These are phyloP conservation scores for Pseudogymnoascus sp. DNA, from an alignment of 2,329 filamentous ascomycete species.

Conservation along the genomic window DNA sequence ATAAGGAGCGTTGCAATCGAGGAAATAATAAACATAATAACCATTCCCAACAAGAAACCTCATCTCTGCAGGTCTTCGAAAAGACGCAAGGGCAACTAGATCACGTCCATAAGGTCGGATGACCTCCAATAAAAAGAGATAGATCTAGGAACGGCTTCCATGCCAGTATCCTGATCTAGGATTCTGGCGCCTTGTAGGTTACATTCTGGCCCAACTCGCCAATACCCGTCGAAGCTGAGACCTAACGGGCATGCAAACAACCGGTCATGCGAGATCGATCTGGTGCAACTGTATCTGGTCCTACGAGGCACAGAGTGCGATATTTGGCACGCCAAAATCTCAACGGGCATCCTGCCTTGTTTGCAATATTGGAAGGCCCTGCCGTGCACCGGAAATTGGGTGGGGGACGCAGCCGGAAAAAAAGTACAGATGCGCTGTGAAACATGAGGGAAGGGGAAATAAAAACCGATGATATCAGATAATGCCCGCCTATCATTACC, in stretches of 20 bases:
- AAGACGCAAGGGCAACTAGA: slow-evolving; percentile 2
- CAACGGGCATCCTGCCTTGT: slow-evolving; percentile 3
- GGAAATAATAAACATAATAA: slow-evolving; percentile 4
- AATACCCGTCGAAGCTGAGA: slow-evolving; percentile 3
- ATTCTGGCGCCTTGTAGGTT: background rate
- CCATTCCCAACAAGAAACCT: background rate
- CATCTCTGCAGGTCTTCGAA: background rate
- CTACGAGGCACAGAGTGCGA: background rate
- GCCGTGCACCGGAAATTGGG: slow-evolving; percentile 9
- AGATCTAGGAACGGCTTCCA: slow-evolving; percentile 7
- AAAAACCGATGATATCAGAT: background rate
- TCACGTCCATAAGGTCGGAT: slow-evolving; percentile 1
- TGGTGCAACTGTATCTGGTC: slow-evolving; percentile 6
- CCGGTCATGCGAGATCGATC: slow-evolving; percentile 12
- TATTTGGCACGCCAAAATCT: slow-evolving; percentile 6
- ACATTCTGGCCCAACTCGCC: background rate
- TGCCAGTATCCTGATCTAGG: background rate
- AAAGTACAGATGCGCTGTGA: slow-evolving; percentile 6
- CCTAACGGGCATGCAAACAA: slow-evolving; percentile 7
- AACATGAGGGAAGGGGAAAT: slow-evolving; percentile 1
- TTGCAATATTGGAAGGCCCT: slow-evolving; percentile 1
- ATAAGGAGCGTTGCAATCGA: background rate
- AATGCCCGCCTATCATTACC: background rate
- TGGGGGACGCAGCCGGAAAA: background rate
- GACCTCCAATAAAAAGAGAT: slow-evolving; percentile 2